A percentile compares a stretch with the other conserved stretches of the same genome.
Conservation (phyloP, 2,329 filamentous ascomycete genomes). For the Epichloe sylvatica region DNA sequence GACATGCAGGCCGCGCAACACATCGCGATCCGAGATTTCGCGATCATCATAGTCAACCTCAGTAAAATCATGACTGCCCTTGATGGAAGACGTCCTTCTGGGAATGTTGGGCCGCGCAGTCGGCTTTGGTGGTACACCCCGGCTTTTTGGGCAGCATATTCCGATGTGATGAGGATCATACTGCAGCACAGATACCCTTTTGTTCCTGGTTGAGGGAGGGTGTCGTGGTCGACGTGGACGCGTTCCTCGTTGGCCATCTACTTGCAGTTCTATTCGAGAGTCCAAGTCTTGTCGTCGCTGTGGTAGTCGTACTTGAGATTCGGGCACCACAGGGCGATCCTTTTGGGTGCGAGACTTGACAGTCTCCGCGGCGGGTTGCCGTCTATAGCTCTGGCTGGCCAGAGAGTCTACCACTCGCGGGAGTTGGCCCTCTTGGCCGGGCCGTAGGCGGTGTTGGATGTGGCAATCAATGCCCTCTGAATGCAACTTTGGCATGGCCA, state of each 20-base stretch:
- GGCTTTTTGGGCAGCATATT: conserved; percentile 15
- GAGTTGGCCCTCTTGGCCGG: background rate
- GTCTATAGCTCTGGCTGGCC: background rate
- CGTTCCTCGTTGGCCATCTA: background rate
- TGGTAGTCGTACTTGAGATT: background rate
- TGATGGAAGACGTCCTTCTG: conserved; percentile 22
- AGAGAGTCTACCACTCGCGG: background rate
- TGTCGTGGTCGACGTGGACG: conserved; percentile 1
- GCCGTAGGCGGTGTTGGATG: background rate
- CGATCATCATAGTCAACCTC: conserved; percentile 21
- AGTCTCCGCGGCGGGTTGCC: background rate
- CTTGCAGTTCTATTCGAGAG: background rate
- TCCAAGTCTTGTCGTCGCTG: background rate
- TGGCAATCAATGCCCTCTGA: background rate
- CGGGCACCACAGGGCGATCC: background rate
- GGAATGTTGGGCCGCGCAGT: conserved; percentile 22
- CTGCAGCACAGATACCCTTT: background rate
- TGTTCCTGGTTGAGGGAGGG: background rate
- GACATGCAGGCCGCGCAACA: conserved; percentile 40
- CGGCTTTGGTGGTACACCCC: conserved; percentile 13
- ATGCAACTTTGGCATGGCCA: conserved; percentile 4
- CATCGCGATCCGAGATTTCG: conserved; percentile 33
- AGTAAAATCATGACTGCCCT: conserved; percentile 9
- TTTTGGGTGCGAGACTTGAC: background rate
- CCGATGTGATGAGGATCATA: conserved; percentile 12